Base-by-base conservation (phyloP, 1,139 yeast genomes). In the Wickerhamomyces sp. region DNA sequence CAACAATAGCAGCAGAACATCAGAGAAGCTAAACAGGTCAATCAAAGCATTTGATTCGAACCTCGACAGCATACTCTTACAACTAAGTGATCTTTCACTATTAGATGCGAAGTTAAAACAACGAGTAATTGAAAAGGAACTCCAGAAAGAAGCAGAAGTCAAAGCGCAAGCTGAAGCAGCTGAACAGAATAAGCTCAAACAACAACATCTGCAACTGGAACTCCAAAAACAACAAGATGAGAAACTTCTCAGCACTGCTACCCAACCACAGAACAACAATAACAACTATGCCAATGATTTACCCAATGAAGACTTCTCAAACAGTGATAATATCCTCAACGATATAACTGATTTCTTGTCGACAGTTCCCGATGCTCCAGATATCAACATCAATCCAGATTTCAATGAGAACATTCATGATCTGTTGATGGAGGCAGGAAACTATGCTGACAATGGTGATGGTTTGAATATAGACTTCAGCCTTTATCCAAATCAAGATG, bases 281-380 rank as follows among this genome's bases (percentile, higher is more conserved):
- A 35, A 18, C 23, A 18, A 18, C 23, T 18, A 18, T 18, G 5
- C 23, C 23, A 18, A 10, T 10, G 18, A 32, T 13, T 13, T 40
- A 4, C 44, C 44, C 26, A 35, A 15, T 8, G 38, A 43, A 10
- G 45, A 44, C 26, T 37, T 47, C 30, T 41, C 43, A 50, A 36
- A 53, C 54, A 52, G 46, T 55, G 57, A 64, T 51, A 43, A 50
- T 48, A 48, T 67, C 45, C 40, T 56, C 50, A 45, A 67, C 48
- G 58, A 64, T 51, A 47, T 66, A 27, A 56, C 56, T 54, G 56
- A 59, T 47, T 51, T 64, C 53, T 43, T 64, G 40, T 50, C 62
- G 29, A 54, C 57, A 2, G 60, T 56, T 1, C 62, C 61, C 10
- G 59, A 56, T 34, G 40, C 55, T 9, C 47, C 45, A 7, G 61